Conservation (phyloP, 371 early-diverging fungal species). For the Mortierella sp. region DNA sequence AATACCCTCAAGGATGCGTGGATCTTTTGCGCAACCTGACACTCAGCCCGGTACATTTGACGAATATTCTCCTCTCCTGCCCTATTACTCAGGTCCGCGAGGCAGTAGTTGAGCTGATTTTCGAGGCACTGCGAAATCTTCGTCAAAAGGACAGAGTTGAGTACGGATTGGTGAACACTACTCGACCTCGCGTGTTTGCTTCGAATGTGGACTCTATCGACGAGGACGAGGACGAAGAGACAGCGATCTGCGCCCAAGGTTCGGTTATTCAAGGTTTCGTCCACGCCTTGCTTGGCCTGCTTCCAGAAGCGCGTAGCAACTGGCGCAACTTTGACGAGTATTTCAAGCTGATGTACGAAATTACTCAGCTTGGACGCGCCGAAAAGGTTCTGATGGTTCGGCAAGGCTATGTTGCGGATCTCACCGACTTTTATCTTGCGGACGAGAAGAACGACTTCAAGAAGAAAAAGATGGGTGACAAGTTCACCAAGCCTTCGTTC, state of each 20-base stretch:
- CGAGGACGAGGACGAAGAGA: slow-evolving; percentile 31
- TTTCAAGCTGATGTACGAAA: slow-evolving; percentile 62
- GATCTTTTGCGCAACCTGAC: slow-evolving; percentile 29
- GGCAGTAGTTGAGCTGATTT: slow-evolving; percentile 46
- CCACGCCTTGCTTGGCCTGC: slow-evolving; percentile 29
- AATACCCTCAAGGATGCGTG: slow-evolving; percentile 39
- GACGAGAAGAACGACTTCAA: slow-evolving; percentile 54
- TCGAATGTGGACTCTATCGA: slow-evolving; percentile 11
- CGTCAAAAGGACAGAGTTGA: slow-evolving; percentile 22
- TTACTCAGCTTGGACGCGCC: slow-evolving; percentile 72
- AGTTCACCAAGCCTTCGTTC: slow-evolving; percentile 61
- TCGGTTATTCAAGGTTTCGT: slow-evolving; percentile 37
- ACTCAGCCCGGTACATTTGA: slow-evolving; percentile 20
- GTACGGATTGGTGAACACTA: slow-evolving; percentile 29
- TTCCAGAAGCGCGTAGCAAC: slow-evolving; percentile 55
- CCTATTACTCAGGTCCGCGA: slow-evolving; percentile 50
- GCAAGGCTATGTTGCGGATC: slow-evolving; percentile 46
- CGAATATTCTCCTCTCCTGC: slow-evolving; percentile 32
- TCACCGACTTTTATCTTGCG: slow-evolving; percentile 58
- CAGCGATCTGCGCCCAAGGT: slow-evolving; percentile 27
- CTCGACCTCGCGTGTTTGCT: background rate
- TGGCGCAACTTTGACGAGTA: slow-evolving; percentile 66
- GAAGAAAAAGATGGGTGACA: slow-evolving; percentile 63
- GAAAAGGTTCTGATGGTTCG: slow-evolving; percentile 59
- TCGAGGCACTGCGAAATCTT: slow-evolving; percentile 30